A percentile compares a stretch with the other conserved stretches of the same genome.
Evolutionary conservation across 1,139 yeast species (phyloP).

Genomic region (Pichia cactophila): DNA sequence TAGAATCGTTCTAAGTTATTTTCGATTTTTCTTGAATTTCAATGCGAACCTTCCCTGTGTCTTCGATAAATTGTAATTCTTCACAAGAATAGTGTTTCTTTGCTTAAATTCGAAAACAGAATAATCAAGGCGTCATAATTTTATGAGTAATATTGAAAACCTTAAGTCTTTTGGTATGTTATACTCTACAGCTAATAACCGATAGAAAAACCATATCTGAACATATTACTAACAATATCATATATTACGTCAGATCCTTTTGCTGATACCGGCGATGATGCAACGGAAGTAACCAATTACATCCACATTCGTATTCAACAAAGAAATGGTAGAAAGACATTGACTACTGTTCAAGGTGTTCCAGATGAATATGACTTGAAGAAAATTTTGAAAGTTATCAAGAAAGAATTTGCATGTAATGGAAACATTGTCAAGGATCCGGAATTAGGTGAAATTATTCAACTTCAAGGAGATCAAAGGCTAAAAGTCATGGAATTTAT

Average conservation of each 20-base stretch:
- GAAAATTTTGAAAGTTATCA: constrained; percentile 85
- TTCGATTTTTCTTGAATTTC: background rate
- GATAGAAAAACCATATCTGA: background rate
- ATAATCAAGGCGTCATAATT: constrained; percentile 19
- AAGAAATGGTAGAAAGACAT: constrained; percentile 98
- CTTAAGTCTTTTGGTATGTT: constrained; percentile 82
- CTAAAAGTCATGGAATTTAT: constrained; percentile 92
- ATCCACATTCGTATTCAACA: constrained; percentile 99
- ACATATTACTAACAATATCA: background rate
- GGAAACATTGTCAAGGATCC: constrained; percentile 97
- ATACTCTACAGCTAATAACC: background rate
- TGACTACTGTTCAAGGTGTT: constrained; percentile 96
- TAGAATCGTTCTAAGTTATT: too few species aligned
- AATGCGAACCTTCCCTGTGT: background rate
- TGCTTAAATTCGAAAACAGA: background rate
- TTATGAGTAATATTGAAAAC: constrained; percentile 91
- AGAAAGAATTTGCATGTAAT: constrained; percentile 98
- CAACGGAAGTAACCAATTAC: constrained; percentile 90
- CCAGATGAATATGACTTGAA: constrained; percentile 93
- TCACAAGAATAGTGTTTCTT: background rate
- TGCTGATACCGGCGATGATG: constrained; percentile 99
- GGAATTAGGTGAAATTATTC: constrained; percentile 94
- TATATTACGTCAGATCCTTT: constrained; percentile 60
- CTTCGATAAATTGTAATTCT: background rate
- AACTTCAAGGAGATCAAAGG: constrained; percentile 98